Conservation (phyloP, 228 moss, liverwort and hornwort genomes). For the Sphagnum fallax region DNA sequence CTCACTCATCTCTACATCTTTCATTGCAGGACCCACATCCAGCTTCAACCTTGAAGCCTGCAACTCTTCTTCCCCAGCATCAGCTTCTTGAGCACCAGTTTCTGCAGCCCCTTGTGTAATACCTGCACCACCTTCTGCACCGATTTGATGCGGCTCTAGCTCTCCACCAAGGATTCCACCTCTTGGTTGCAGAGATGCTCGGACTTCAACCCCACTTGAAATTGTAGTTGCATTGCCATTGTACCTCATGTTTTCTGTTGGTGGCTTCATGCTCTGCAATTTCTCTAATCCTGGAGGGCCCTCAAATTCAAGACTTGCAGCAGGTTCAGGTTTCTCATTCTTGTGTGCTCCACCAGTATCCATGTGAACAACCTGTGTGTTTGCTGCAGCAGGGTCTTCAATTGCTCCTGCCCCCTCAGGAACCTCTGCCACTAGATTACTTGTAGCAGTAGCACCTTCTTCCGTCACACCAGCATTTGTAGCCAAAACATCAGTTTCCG, state of each 20-base stretch:
- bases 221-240: no score
- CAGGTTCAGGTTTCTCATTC: no score
- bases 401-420: no score
- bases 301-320: background rate
- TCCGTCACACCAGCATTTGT: background rate
- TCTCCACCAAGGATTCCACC: no score
- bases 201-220: no score
- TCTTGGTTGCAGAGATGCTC: no score
- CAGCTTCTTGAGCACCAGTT: background rate
- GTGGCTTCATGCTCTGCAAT: background rate
- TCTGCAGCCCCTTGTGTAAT: background rate
- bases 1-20: background rate
- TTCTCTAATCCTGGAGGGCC: background rate
- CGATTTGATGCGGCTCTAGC: no score
- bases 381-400: no score
- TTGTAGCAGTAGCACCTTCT: slow-evolving; percentile 3
- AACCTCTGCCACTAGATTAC: background rate
- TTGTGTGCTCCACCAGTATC: no score
- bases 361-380: no score
- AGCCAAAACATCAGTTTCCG: background rate
- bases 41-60: background rate
- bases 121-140: background rate
- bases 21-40: background rate
- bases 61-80: background rate
- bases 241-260: no score